A percentile compares a stretch with the other conserved stretches of the same genome.
Conservation (phyloP, 139 green algal species). For the Yamagishiella unicocca region DNA sequence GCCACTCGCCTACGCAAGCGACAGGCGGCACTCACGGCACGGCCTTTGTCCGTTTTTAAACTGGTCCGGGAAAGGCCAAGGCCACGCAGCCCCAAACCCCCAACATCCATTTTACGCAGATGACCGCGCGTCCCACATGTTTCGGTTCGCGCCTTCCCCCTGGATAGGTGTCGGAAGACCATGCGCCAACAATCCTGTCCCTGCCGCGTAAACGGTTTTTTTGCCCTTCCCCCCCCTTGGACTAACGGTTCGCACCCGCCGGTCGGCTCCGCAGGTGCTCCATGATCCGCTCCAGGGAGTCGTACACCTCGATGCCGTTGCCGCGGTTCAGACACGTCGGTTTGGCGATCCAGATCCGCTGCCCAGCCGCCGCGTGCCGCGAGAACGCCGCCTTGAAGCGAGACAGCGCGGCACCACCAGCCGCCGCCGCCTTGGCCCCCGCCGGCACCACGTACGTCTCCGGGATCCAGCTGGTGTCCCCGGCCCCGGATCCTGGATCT, state of each 20-base stretch:
- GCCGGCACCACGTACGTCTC: constrained; percentile 64
- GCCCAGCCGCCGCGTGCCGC: not conserved
- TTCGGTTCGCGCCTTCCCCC: too few relatives aligned
- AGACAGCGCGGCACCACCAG: not conserved
- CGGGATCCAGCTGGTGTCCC: constrained; percentile 50
- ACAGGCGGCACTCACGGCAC: too few relatives aligned
- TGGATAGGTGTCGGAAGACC: too few relatives aligned
- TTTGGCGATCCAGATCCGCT: constrained; percentile 71
- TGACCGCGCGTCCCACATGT: too few relatives aligned
- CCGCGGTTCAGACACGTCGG: constrained; percentile 64
- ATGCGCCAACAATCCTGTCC: too few relatives aligned
- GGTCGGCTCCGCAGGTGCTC: constrained; percentile 34
- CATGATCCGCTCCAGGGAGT: constrained; percentile 34
- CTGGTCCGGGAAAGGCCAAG: too few relatives aligned
- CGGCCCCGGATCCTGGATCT: not conserved
- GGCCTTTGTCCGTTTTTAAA: too few relatives aligned
- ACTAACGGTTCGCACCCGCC: not conserved
- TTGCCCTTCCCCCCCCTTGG: too few relatives aligned
- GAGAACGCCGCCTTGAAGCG: constrained; percentile 26
- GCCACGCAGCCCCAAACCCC: too few relatives aligned
- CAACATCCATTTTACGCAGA: too few relatives aligned
- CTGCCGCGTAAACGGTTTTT: too few relatives aligned
- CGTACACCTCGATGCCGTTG: constrained; percentile 66
- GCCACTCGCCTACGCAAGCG: too few relatives aligned
- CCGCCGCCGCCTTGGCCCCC: constrained; percentile 3